Evolutionary conservation across 2,329 filamentous ascomycete species (phyloP).

Genomic region (Arthrobotrys sinensis): DNA sequence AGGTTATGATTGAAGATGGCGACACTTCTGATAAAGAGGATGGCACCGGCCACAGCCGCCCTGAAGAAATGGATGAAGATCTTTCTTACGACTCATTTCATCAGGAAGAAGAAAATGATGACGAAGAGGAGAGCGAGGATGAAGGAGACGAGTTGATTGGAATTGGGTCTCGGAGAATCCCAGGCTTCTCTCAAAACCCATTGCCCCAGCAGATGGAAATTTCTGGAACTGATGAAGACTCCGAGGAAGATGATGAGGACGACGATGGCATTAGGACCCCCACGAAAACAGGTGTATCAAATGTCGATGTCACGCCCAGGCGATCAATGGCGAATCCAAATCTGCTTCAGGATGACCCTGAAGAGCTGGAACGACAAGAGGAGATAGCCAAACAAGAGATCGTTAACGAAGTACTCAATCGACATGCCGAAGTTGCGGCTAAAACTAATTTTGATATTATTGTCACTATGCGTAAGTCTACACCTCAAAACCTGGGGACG

Average conservation of each 20-base stretch:
- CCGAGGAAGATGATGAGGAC: neutral
- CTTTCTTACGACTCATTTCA: neutral
- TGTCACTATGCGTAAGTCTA: conserved; percentile 44
- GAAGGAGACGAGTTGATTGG: conserved; percentile 10
- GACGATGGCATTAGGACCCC: conserved; percentile 17
- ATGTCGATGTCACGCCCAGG: conserved; percentile 39
- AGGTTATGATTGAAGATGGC: neutral
- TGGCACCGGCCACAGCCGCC: neutral
- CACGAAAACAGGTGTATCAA: neutral
- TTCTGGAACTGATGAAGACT: conserved; percentile 9
- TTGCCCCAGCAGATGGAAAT: neutral
- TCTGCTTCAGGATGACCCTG: conserved; percentile 29
- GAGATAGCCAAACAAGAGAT: conserved; percentile 32
- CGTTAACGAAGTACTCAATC: conserved; percentile 15
- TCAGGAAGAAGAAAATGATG: neutral
- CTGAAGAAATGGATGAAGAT: conserved; percentile 10
- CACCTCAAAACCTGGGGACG: too few relatives aligned
- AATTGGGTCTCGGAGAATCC: conserved; percentile 8
- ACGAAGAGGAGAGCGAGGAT: conserved; percentile 3
- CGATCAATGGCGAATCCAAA: conserved; percentile 47
- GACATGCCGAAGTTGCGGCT: conserved; percentile 21
- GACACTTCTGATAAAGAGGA: conserved; percentile 17
- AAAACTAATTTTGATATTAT: conserved; percentile 52
- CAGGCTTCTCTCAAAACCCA: conserved; percentile 3
- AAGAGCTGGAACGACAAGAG: conserved; percentile 48